Percentiles rank a stretch among this genome's conserved stretches.
Conservation (phyloP, 441 rosid species). For the Euphorbia celastroides region DNA sequence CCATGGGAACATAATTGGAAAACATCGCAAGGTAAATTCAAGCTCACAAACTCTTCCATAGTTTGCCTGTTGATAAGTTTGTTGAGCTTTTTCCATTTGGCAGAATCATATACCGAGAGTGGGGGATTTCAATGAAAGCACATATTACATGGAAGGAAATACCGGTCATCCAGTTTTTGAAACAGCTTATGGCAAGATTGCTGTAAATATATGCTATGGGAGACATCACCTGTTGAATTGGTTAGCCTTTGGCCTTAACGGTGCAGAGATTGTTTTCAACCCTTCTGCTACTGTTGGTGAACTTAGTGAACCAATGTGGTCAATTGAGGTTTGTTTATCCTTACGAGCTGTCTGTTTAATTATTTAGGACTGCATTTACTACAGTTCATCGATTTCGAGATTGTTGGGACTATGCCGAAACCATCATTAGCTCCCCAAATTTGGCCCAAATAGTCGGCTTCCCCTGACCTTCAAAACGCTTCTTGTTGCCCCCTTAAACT, state of each 20-base stretch:
- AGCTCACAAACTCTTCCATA: background rate
- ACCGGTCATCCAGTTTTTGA: conserved; percentile 95
- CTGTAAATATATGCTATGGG: conserved; percentile 85
- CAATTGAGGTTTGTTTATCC: conserved; percentile 58
- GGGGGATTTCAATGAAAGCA: conserved; percentile 96
- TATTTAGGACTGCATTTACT: background rate
- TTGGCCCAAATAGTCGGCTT: background rate
- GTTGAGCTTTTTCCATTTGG: conserved; percentile 20
- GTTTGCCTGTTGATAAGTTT: conserved; percentile 7
- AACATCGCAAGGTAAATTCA: conserved; percentile 79
- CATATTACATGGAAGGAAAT: conserved; percentile 97
- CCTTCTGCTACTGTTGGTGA: conserved; percentile 97
- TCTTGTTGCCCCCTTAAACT: too few relatives aligned
- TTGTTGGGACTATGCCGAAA: background rate
- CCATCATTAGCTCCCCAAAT: background rate
- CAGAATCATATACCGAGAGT: conserved; percentile 98
- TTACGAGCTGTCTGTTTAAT: background rate
- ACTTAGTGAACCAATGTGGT: conserved; percentile 99
- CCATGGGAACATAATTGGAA: conserved; percentile 86
- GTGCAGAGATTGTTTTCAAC: conserved; percentile 96
- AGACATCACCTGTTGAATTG: conserved; percentile 97
- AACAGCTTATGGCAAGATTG: conserved; percentile 84
- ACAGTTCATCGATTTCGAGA: background rate
- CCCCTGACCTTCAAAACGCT: background rate
- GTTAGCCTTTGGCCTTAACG: conserved; percentile 94